Conservation (phyloP, 2,329 filamentous ascomycete genomes). For the Alternaria ventricosa region DNA sequence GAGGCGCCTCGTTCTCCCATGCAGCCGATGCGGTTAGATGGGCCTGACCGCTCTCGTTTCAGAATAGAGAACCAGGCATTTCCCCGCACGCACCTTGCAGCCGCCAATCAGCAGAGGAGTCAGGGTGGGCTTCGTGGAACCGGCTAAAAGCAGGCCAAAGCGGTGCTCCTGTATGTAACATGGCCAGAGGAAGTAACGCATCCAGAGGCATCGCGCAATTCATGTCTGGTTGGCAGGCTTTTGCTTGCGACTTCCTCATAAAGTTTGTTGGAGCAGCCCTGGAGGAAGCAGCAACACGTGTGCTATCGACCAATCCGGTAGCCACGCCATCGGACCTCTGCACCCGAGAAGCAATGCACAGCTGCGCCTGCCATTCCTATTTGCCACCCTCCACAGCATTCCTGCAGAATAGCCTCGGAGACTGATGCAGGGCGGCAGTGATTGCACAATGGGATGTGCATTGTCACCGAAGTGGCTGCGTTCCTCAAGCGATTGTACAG, state of each 20-base stretch:
- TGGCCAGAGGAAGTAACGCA: background rate
- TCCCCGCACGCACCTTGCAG: constrained; percentile 13
- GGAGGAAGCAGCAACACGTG: background rate
- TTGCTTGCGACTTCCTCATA: background rate
- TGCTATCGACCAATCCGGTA: constrained; percentile 6
- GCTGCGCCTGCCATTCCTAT: background rate
- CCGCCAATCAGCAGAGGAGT: constrained; percentile 5
- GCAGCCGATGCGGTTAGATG: constrained; percentile 7
- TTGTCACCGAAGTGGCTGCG: constrained; percentile 6
- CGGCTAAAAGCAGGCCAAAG: constrained; percentile 9
- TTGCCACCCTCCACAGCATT: background rate
- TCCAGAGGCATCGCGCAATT: background rate
- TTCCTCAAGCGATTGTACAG: background rate
- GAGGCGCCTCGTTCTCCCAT: constrained; percentile 4
- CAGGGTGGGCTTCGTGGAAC: constrained; percentile 1
- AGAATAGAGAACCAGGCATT: constrained; percentile 12
- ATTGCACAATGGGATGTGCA: constrained; percentile 1
- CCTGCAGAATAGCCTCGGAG: background rate
- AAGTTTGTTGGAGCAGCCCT: background rate
- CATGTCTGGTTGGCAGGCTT: background rate
- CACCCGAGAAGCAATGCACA: constrained; percentile 11
- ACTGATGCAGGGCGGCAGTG: constrained; percentile 3
- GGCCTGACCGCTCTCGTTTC: constrained; percentile 14
- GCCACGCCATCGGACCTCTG: constrained; percentile 1
- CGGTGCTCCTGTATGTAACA: background rate